Percentiles rank a stretch among this genome's conserved stretches.
Evolutionary conservation across 768 basidiomycete species (phyloP).

Genomic region (Xerocomellus intermedius): DNA sequence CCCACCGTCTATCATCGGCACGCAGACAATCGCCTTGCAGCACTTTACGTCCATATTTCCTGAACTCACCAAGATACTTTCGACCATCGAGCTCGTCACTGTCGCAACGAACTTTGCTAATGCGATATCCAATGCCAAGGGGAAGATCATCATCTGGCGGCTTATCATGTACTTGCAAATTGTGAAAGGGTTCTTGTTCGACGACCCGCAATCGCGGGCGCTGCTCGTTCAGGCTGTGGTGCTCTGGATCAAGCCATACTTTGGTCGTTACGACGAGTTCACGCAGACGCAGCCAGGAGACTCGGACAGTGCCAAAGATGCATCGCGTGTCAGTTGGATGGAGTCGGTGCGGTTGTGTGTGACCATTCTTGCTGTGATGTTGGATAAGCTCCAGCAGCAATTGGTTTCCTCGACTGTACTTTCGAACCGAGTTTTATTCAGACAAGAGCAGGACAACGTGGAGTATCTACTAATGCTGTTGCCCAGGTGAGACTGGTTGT

Average conservation of each 20-base stretch:
- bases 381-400: constrained; percentile 85
- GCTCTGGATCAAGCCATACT: constrained; percentile 93
- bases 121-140: constrained; percentile 70
- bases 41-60: constrained; percentile 92
- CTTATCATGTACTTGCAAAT: constrained; percentile 92
- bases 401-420: constrained; percentile 65
- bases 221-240: constrained; percentile 84
- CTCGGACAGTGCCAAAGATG: constrained; percentile 62
- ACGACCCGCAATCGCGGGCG: constrained; percentile 73
- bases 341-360: constrained; percentile 89
- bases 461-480: constrained; percentile 81
- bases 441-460: constrained; percentile 89
- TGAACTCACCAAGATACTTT: constrained; percentile 78
- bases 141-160: constrained; percentile 91
- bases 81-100: constrained; percentile 79
- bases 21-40: constrained; percentile 91
- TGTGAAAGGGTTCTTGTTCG: constrained; percentile 85
- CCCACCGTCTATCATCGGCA: constrained; percentile 89
- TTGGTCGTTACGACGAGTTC: constrained; percentile 89
- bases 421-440: constrained; percentile 57
- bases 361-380: constrained; percentile 83
- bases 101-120: constrained; percentile 87
- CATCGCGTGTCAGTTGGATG: constrained; percentile 81
- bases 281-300: constrained; percentile 61
- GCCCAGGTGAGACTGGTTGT: constrained; percentile 59